Conservation (phyloP, 768 basidiomycete genomes). For the Hygrocybe coccinea region DNA sequence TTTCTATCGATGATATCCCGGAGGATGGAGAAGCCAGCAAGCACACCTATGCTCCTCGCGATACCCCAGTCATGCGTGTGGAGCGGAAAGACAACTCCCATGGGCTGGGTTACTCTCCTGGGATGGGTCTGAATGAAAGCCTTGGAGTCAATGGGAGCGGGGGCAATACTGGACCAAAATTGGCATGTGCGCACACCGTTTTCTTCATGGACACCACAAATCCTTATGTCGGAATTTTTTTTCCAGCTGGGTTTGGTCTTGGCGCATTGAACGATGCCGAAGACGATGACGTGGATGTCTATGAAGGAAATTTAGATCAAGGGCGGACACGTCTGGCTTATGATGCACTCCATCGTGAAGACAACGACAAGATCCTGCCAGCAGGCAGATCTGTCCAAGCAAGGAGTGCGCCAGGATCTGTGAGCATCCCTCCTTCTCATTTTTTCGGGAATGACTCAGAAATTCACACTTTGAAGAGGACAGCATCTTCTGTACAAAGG, state of each 20-base stretch:
- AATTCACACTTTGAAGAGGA: constrained; percentile 30
- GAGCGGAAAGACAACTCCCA: constrained; percentile 69
- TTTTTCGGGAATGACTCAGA: background rate
- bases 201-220: background rate
- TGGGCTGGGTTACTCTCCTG: constrained; percentile 78
- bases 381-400: constrained; percentile 28
- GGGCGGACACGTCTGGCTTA: constrained; percentile 56
- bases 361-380: constrained; percentile 51
- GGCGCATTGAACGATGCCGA: constrained; percentile 92
- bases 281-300: constrained; percentile 85
- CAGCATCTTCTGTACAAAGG: constrained; percentile 27
- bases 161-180: constrained; percentile 42
- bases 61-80: constrained; percentile 60
- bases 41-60: constrained; percentile 81
- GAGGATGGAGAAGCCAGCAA: constrained; percentile 77
- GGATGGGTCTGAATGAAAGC: constrained; percentile 55
- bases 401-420: constrained; percentile 21
- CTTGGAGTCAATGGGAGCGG: constrained; percentile 36
- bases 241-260: constrained; percentile 76
- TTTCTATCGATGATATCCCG: constrained; percentile 31
- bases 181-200: constrained; percentile 45
- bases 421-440: constrained; percentile 19
- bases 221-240: background rate
- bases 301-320: constrained; percentile 45
- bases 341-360: constrained; percentile 58